phyloP scores from a whole-genome alignment of 495 filamentous ascomycete species.

The Tuber melanosporum region DNA sequence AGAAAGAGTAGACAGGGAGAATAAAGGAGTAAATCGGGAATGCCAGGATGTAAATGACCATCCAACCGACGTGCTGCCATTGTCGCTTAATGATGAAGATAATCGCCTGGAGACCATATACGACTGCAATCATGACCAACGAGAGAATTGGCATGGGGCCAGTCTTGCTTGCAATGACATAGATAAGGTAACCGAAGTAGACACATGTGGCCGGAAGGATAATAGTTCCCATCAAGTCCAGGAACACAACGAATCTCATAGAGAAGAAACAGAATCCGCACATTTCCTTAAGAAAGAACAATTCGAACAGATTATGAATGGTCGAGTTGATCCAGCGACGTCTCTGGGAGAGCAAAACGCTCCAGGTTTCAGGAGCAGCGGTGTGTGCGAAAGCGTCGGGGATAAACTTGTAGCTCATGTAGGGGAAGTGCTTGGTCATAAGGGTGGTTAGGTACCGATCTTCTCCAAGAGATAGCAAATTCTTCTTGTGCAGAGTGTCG shows the following conservation, averaged over 20 bases:
- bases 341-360: constrained; percentile 84
- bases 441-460: constrained; percentile 96
- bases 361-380: constrained; percentile 88
- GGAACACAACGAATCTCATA: constrained; percentile 95
- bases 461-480: constrained; percentile 86
- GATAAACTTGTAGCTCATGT: constrained; percentile 93
- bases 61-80: constrained; percentile 98
- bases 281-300: constrained; percentile 80
- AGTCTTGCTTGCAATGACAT: constrained; percentile 60
- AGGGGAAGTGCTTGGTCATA: constrained; percentile 95
- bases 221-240: constrained; percentile 89
- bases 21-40: constrained; percentile 91
- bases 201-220: constrained; percentile 86
- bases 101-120: constrained; percentile 90
- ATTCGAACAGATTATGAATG: constrained; percentile 85
- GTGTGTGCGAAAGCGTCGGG: constrained; percentile 87
- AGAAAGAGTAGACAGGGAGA: constrained; percentile 94
- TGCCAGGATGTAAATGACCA: constrained; percentile 93
- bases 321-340: constrained; percentile 99
- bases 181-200: constrained; percentile 86
- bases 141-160: constrained; percentile 82
- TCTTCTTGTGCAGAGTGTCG: constrained; percentile 98
- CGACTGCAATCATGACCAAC: constrained; percentile 75
- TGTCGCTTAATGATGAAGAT: constrained; percentile 94
- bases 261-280: constrained; percentile 99